Evolutionary conservation across 768 basidiomycete species (phyloP).

Genomic region (Austroboletus eburneus): DNA sequence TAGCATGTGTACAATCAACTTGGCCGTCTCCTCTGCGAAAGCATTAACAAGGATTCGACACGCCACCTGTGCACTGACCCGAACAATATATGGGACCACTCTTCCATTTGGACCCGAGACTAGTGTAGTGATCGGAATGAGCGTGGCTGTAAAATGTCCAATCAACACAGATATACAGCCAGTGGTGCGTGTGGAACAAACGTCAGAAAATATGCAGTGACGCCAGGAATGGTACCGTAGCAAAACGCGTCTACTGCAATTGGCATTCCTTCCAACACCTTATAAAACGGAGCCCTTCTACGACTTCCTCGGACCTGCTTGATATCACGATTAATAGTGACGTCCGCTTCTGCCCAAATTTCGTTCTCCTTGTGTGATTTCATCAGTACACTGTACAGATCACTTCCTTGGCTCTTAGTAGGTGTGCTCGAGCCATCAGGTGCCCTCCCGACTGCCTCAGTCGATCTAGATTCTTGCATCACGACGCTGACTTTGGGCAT

Average conservation of each 20-base stretch:
- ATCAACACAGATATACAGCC: constrained; percentile 7
- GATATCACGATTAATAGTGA: constrained; percentile 45
- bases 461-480: background rate
- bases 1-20: constrained; percentile 88
- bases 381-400: constrained; percentile 85
- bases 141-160: constrained; percentile 63
- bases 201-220: constrained; percentile 92
- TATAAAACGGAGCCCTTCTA: constrained; percentile 90
- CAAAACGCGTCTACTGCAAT: constrained; percentile 97
- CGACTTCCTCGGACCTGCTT: constrained; percentile 48
- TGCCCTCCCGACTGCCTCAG: too few species aligned
- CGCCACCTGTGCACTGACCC: constrained; percentile 22
- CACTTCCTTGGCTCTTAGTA: constrained; percentile 6
- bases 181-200: constrained; percentile 27
- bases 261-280: constrained; percentile 93
- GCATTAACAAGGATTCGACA: background rate
- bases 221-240: constrained; percentile 85
- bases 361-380: constrained; percentile 75
- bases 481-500: constrained; percentile 2
- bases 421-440: background rate
- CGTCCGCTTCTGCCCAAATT: constrained; percentile 78
- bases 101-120: constrained; percentile 82
- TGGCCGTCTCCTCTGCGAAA: constrained; percentile 69
- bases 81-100: constrained; percentile 96
- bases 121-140: constrained; percentile 96